phyloP scores from a whole-genome alignment of 441 rosid species.

The Corymbia calophylla region DNA sequence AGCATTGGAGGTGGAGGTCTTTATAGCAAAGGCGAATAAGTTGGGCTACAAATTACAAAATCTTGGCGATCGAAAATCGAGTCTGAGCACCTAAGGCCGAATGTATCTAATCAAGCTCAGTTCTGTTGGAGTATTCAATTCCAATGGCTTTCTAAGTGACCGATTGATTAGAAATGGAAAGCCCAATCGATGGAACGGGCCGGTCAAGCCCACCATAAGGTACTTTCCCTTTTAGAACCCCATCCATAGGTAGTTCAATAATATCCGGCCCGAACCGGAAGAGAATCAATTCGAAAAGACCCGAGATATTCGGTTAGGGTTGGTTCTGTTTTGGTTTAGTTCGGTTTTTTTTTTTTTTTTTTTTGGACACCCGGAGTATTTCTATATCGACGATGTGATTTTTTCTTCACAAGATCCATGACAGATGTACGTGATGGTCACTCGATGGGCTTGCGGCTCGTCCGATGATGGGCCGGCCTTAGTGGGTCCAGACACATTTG shows the following conservation, averaged over 20 bases:
- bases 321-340: background rate
- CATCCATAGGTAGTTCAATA: background rate
- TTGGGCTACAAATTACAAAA: background rate
- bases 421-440: background rate
- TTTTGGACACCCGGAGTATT: background rate
- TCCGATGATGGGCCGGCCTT: background rate
- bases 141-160: background rate
- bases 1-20: background rate
- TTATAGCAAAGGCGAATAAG: background rate
- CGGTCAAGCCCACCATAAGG: background rate
- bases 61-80: background rate
- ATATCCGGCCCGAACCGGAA: background rate
- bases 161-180: background rate
- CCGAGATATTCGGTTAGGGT: background rate
- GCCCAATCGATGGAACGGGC: background rate
- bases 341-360: background rate
- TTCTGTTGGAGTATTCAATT: background rate
- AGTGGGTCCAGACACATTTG: background rate
- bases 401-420: background rate
- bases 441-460: background rate
- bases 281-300: background rate
- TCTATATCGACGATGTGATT: background rate
- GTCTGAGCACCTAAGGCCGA: background rate
- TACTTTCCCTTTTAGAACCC: background rate
- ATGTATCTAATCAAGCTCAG: background rate